Evolutionary conservation across 2,329 filamentous ascomycete species (phyloP).

Genomic region (Paraphaeosphaeria minitans): DNA sequence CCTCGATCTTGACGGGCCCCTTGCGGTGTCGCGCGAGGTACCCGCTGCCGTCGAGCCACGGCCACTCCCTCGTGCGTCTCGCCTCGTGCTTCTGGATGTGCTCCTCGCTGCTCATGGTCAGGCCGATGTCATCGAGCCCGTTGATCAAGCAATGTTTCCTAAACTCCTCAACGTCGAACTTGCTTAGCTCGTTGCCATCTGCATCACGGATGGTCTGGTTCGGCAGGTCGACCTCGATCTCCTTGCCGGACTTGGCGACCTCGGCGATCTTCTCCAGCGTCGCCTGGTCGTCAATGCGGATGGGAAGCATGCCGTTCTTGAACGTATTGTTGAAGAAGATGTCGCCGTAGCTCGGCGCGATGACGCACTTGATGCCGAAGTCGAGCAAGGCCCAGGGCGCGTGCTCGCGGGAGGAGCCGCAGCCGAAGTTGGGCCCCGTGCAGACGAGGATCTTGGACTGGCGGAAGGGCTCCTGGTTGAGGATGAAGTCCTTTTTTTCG

Average conservation of each 20-base stretch:
- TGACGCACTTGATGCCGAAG: slow-evolving; percentile 93
- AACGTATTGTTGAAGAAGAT: slow-evolving; percentile 99
- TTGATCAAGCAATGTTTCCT: slow-evolving; percentile 93
- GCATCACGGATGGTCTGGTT: slow-evolving; percentile 82
- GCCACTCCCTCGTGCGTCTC: slow-evolving; percentile 75
- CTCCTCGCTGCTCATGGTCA: slow-evolving; percentile 90
- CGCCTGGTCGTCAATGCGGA: slow-evolving; percentile 71
- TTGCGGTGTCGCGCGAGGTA: slow-evolving; percentile 69
- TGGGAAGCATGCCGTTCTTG: slow-evolving; percentile 98
- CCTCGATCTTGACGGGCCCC: slow-evolving; percentile 66
- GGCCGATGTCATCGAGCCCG: slow-evolving; percentile 91
- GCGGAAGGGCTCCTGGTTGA: slow-evolving; percentile 89
- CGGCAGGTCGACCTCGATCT: slow-evolving; percentile 87
- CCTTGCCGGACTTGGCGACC: slow-evolving; percentile 78
- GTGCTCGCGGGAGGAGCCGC: slow-evolving; percentile 90
- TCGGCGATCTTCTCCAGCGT: slow-evolving; percentile 72
- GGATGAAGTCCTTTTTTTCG: slow-evolving; percentile 80
- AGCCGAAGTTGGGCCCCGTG: slow-evolving; percentile 93
- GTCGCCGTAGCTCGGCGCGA: slow-evolving; percentile 84
- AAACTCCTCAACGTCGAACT: slow-evolving; percentile 91
- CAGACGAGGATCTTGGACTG: slow-evolving; percentile 86
- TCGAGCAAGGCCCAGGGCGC: slow-evolving; percentile 96
- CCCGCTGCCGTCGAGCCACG: slow-evolving; percentile 87
- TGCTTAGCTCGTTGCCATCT: slow-evolving; percentile 72
- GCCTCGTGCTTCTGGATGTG: slow-evolving; percentile 86